phyloP scores from a whole-genome alignment of 2,329 filamentous ascomycete species.

The Pestalotiopsis sp. region DNA sequence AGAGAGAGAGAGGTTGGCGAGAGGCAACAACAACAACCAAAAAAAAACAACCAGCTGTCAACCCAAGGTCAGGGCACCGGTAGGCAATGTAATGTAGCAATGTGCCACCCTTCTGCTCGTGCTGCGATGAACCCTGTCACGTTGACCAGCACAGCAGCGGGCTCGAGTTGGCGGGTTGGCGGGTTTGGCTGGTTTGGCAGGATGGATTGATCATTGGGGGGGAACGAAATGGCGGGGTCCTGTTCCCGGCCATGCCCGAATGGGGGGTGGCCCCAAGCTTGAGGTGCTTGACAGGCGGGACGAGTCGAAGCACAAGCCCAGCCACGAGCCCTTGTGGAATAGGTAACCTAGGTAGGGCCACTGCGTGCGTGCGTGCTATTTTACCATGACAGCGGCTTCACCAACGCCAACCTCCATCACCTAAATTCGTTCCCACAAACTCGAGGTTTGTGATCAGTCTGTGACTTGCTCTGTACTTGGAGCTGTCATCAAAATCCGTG shows the following conservation, averaged over 20 bases:
- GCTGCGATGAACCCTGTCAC: constrained; percentile 13
- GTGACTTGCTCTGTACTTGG: neutral
- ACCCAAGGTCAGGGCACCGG: neutral
- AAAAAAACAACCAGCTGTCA: neutral
- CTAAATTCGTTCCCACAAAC: neutral
- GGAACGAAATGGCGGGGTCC: neutral
- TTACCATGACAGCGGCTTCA: neutral
- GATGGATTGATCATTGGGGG: neutral
- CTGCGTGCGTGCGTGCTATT: neutral
- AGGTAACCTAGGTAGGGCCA: neutral
- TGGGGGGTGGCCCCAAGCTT: neutral
- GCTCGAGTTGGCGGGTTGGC: neutral
- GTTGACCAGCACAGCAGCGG: constrained; percentile 11
- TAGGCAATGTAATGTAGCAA: neutral
- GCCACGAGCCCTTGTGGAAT: neutral
- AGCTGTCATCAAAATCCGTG: neutral
- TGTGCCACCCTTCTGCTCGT: constrained; percentile 1
- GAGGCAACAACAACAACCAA: neutral
- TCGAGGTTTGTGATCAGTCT: neutral
- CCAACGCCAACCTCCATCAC: neutral
- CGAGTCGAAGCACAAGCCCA: neutral
- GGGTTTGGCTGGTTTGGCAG: neutral
- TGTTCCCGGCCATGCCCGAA: constrained; percentile 4
- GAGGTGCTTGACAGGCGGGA: constrained; percentile 12
- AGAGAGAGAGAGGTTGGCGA: neutral